Evolutionary conservation across 2,329 filamentous ascomycete genomes (phyloP), one percentile per base, ranked within the genome.

Genomic region (Harringtonia aguacate): DNA sequence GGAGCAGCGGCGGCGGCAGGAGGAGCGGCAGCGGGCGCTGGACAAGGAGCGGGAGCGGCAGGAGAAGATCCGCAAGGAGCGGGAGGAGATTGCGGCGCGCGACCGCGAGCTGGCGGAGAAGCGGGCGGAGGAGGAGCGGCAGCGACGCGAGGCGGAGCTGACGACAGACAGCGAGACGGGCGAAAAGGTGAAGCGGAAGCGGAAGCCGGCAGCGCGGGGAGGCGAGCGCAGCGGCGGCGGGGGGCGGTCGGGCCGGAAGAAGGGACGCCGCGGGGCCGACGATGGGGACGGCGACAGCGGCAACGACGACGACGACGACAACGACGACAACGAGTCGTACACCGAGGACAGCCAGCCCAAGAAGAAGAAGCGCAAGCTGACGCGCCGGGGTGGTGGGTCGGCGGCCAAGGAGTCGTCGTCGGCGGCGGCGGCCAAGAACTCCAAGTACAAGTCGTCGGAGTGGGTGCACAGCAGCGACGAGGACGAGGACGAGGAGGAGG

Each of bases 391-490:
- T 8, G 28, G 28, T 8, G 13, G 13, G 28, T 8, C 28, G 28
- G 28, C 65, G 48, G 72, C 44, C 21, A 31, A 31, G 30, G 30
- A 10, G 10, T 6, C 9, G 31, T 6, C 8, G 31, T 15, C 9
- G 31, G 10, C 33, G 27, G 30, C 65, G 48, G 72, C 44, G 21
- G 20, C 29, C 36, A 77, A 49, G 50, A 67, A 64, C 48, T 62
- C 58, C 60, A 94, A 94, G 63, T 94, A 77, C 71, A 95, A 95
- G 73, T 89, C 84, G 41, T 80, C 76, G 2, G 88, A 94, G 62
- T 77, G 88, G 49, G 79, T 95, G 24, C 82, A 86, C 36, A 84
- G 90, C 50, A 86, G 81, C 48, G 81, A 85, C 50, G 77, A 75
- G 3, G 63, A 64, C 2, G 58, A 59, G 14, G 62, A 64, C 7